Base-by-base conservation (phyloP, 2,329 filamentous ascomycete genomes). In the Paraphaeosphaeria sporulosa region DNA sequence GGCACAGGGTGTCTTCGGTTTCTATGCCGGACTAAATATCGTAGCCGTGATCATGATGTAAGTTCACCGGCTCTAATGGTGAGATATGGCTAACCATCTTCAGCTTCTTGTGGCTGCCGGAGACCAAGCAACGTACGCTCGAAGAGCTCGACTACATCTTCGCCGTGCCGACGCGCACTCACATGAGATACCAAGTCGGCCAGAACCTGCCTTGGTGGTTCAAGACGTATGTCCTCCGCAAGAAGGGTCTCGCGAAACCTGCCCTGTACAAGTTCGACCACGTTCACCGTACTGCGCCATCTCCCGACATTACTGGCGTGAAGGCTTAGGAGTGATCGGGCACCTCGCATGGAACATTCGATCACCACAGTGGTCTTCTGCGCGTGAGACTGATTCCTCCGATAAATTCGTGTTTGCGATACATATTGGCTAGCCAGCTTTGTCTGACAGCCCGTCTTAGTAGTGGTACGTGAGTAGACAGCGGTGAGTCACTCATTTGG, bases 1-100 rank as follows among this genome's bases (percentile, higher is more conserved):
- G 8, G 77, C 83, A 0, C 81, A 81, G 2, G 84, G 84, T 7
- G 84, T 86, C 1, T 89, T 90, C 65, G 83, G 85, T 3, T 87
- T 90, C 70, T 90, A 89, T 60, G 82, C 80, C 2, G 86, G 78
- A 0, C 76, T 90, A 8, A 91, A 90, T 63, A 64, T 89, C 4
- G 69, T 86, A 2, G 88, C 87, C 0, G 80, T 89, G 17, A 59
- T 86, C 25, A 85, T 90, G 80, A 89, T 90, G 66, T 73, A 66
- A 68, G 66, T 61, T 1, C 27, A 38, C 1, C 25, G 5, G 10
- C n/a, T 47, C 15, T 47, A 36, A 7, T 8, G 19, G 17, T 42
- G 7, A 30, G 48, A 21, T 13, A n/a, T n/a, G 36, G 27, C 57
- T 65, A 46, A 69, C 49, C 17, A 36, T 46, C n/a, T 19, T 19